Base-by-base conservation (phyloP, 2,329 filamentous ascomycete species). In the Chaetothyriales sp. region DNA sequence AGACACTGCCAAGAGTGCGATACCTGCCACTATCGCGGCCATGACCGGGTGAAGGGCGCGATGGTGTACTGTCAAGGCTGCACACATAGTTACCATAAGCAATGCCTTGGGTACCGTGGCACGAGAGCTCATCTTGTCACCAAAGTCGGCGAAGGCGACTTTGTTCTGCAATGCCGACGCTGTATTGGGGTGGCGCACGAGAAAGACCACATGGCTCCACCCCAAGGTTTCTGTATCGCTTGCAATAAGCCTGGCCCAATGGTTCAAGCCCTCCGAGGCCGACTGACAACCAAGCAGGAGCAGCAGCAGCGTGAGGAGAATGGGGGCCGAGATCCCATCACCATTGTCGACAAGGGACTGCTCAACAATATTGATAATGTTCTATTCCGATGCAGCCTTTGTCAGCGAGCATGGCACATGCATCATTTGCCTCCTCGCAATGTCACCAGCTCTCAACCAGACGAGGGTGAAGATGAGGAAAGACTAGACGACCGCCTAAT, bases 21-120 rank as follows among this genome's bases (percentile, higher is more conserved):
- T 58, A 76, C 80, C 2, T 98, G 92, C 63, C 70, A 69, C 47
- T 68, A 70, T n/a, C 68, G 66, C 15, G 76, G 77, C 7, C 70
- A 77, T 47, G 71, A 75, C 19, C 66, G 69, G 1, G 75, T 73
- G 52, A 83, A 82, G 63, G 88, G 86, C 0, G 73, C 78, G 43
- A 72, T 98, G 20, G 77, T 98, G 33, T 82, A 83, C 63, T 98
- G 92, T 60, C 94, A 98, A 69, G 92, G 92, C 28, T 98, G 92
- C 65, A 88, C 83, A 1, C 73, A 83, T 47, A 77, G 85, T 0
- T 95, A 88, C 60, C 92, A 98, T 68, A 87, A 86, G 65, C 70
- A 70, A 43, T 98, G 92, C 63, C 74, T 98, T 25, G 89, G 90
- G 1, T 73, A 76, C 47, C 80, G 92, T 48, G 78, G 77, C 49